Percentiles rank a stretch among this genome's conserved stretches.
Conservation (phyloP, 2,329 filamentous ascomycete species). For the Fusarium sp. region DNA sequence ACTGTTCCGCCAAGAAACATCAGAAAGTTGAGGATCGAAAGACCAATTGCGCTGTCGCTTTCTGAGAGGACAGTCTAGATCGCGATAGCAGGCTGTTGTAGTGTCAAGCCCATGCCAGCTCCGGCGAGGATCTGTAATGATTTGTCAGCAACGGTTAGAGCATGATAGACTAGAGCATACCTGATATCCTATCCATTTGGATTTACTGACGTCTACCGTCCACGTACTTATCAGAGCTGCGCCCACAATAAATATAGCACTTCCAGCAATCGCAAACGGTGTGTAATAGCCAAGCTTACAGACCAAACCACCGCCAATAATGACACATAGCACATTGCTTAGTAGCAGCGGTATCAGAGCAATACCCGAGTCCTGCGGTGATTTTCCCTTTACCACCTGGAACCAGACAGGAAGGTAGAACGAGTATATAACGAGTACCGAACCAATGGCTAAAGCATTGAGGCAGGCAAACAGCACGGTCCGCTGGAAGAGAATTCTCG, state of each 20-base stretch:
- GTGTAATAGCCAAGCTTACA: slow-evolving; percentile 11
- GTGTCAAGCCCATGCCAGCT: slow-evolving; percentile 8
- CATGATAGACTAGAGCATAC: background rate
- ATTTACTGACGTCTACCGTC: background rate
- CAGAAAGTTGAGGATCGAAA: slow-evolving; percentile 18
- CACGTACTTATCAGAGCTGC: slow-evolving; percentile 13
- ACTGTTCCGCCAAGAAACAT: slow-evolving; percentile 20
- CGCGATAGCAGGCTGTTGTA: slow-evolving; percentile 22
- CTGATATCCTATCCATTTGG: slow-evolving; percentile 23
- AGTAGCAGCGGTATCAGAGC: slow-evolving; percentile 1
- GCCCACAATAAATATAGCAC: background rate
- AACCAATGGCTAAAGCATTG: background rate
- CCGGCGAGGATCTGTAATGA: slow-evolving; percentile 1
- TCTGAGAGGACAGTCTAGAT: slow-evolving; percentile 17
- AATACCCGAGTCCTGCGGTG: slow-evolving; percentile 4
- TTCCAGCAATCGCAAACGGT: slow-evolving; percentile 14
- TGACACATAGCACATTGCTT: slow-evolving; percentile 16
- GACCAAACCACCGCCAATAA: slow-evolving; percentile 19
- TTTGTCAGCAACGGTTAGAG: background rate
- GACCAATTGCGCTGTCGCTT: slow-evolving; percentile 5
- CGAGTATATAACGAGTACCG: slow-evolving; percentile 6
- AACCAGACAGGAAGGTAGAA: slow-evolving; percentile 32
- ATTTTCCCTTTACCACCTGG: slow-evolving; percentile 22
- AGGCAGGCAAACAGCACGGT: slow-evolving; percentile 4
- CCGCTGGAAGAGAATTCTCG: slow-evolving; percentile 4